Conservation (phyloP, 805 yeast genomes). For the Teunomyces panamensis region DNA sequence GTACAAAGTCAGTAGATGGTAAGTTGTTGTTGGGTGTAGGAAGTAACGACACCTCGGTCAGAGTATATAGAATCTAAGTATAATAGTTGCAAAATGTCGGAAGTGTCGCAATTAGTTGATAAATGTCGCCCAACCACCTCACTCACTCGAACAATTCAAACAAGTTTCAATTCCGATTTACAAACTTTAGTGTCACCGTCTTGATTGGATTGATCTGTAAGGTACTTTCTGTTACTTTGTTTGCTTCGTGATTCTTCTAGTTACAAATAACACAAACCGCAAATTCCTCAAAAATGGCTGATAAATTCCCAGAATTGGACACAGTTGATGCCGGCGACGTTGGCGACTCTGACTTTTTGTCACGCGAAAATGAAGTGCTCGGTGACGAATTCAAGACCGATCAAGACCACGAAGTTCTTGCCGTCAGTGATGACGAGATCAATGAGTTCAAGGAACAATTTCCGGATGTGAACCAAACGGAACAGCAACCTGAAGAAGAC, state of each 20-base stretch:
- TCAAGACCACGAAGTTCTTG: constrained; percentile 50
- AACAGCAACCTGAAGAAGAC: constrained; percentile 12
- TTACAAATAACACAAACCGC: background rate
- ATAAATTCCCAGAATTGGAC: constrained; percentile 71
- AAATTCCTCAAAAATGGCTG: constrained; percentile 48
- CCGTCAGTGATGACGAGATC: constrained; percentile 42
- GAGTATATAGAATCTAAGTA: constrained; percentile 32
- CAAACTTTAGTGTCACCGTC: background rate
- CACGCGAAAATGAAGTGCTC: constrained; percentile 64
- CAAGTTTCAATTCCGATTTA: background rate
- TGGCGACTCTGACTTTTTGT: constrained; percentile 55
- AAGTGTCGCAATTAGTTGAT: background rate
- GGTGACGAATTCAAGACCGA: constrained; percentile 74
- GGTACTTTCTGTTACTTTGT: background rate
- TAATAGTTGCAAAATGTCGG: constrained; percentile 3
- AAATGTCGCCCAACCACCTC: constrained; percentile 2
- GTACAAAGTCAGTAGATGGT: constrained; percentile 22
- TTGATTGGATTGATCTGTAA: background rate
- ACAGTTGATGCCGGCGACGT: constrained; percentile 36
- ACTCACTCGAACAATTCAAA: background rate
- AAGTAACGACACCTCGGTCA: constrained; percentile 62
- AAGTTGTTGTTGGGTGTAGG: constrained; percentile 52
- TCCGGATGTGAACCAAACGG: constrained; percentile 48
- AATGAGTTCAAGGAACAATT: constrained; percentile 63
- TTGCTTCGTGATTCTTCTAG: background rate